Evolutionary conservation across 1,284 basidiomycete species (phyloP).

Genomic region (Apiotrichum veenhuisii): DNA sequence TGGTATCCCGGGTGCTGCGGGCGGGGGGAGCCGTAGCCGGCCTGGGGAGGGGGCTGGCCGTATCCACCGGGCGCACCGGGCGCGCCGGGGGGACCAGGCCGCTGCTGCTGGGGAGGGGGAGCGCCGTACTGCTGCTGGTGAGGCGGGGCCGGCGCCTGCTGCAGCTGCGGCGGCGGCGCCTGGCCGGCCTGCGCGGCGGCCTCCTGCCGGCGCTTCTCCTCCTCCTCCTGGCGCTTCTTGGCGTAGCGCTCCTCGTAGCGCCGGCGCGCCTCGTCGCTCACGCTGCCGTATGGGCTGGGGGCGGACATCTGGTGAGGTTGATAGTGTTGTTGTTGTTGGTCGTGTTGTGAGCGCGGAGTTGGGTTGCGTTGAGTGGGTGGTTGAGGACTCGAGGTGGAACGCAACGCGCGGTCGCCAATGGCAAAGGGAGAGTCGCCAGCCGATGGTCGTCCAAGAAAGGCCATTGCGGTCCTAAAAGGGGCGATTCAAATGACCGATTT

Average conservation of each 20-base stretch:
- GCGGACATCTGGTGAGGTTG: constrained; percentile 27
- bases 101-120: background rate
- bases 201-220: constrained; percentile 22
- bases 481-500: no score
- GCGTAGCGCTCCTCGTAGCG: constrained; percentile 47
- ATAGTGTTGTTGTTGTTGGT: constrained; percentile 9
- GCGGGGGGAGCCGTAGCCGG: constrained; percentile 2
- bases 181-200: constrained; percentile 1
- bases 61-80: constrained; percentile 4
- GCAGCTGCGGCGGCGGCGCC: constrained; percentile 11
- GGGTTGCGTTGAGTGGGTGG: constrained; percentile 42
- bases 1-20: constrained; percentile 10
- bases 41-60: constrained; percentile 9
- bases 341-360: constrained; percentile 20
- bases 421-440: constrained; percentile 48
- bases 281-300: constrained; percentile 39
- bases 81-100: no score
- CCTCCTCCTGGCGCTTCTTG: constrained; percentile 39
- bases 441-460: constrained; percentile 46
- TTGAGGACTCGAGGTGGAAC: constrained; percentile 42
- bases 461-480: constrained; percentile 20
- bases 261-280: constrained; percentile 43
- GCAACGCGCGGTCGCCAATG: constrained; percentile 46
- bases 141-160: constrained; percentile 15
- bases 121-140: constrained; percentile 1